Conservation (phyloP, 2,329 filamentous ascomycete genomes). For the Talaromyces sp. region DNA sequence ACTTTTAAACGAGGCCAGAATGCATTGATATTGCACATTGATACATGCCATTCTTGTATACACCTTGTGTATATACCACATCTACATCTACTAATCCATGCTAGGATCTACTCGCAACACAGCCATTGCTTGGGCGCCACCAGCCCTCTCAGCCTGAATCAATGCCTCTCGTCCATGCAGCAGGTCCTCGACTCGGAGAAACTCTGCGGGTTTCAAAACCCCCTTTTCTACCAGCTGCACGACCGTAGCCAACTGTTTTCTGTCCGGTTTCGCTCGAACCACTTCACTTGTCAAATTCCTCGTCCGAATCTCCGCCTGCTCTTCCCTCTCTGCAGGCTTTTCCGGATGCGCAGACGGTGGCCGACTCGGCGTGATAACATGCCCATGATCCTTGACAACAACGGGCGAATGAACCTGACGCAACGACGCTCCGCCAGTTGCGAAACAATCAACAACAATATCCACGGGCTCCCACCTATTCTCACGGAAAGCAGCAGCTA, state of each 20-base stretch:
- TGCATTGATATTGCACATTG: slow-evolving; percentile 1
- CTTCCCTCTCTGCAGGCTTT: slow-evolving; percentile 5
- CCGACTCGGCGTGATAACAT: slow-evolving; percentile 22
- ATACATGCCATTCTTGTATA: slow-evolving; percentile 3
- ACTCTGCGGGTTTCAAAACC: slow-evolving; percentile 27
- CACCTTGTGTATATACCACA: slow-evolving; percentile 3
- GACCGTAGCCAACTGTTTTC: slow-evolving; percentile 26
- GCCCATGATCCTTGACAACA: slow-evolving; percentile 28
- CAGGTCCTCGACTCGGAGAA: slow-evolving; percentile 26
- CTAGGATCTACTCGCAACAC: slow-evolving; percentile 10
- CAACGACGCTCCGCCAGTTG: slow-evolving; percentile 25
- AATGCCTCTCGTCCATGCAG: slow-evolving; percentile 29
- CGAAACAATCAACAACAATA: slow-evolving; percentile 34
- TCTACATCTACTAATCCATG: slow-evolving; percentile 1
- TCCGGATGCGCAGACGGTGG: slow-evolving; percentile 7
- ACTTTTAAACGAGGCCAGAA: not conserved
- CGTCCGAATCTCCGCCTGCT: slow-evolving; percentile 14
- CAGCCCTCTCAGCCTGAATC: slow-evolving; percentile 13
- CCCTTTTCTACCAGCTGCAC: slow-evolving; percentile 29
- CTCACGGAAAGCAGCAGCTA: slow-evolving; percentile 24
- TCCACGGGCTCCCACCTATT: slow-evolving; percentile 32
- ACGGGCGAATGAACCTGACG: slow-evolving; percentile 25
- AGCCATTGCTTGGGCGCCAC: slow-evolving; percentile 11
- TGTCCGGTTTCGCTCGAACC: slow-evolving; percentile 32
- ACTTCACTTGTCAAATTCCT: slow-evolving; percentile 25